phyloP scores from a whole-genome alignment of 2,329 filamentous ascomycete genomes.

The Fusarium nisikadoi region DNA sequence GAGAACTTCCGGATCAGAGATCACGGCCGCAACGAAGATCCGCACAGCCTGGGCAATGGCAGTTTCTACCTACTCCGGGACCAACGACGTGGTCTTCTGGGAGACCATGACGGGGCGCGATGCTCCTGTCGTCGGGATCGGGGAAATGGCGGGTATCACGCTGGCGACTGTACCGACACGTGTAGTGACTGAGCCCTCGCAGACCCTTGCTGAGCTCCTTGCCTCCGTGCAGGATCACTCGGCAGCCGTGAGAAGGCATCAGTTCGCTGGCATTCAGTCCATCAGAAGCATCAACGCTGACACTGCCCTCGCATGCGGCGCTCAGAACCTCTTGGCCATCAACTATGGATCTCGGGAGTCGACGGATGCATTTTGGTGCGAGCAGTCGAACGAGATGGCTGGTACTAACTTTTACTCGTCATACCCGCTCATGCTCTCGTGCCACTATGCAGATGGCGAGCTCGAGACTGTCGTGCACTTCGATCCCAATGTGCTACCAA shows the following conservation, averaged over 20 bases:
- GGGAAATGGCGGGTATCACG: constrained; percentile 32
- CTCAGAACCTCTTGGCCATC: constrained; percentile 39
- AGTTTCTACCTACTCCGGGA: constrained; percentile 28
- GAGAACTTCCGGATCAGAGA: constrained; percentile 8
- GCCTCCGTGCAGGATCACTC: constrained; percentile 19
- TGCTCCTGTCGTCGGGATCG: constrained; percentile 31
- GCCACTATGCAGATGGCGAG: constrained; percentile 22
- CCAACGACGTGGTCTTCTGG: constrained; percentile 38
- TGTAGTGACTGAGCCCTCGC: neutral
- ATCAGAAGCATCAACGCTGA: constrained; percentile 34
- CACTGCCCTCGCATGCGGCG: constrained; percentile 26
- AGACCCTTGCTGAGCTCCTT: constrained; percentile 15
- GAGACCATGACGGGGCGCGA: constrained; percentile 40
- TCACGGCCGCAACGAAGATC: constrained; percentile 32
- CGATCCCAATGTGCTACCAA: constrained; percentile 13
- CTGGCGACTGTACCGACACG: constrained; percentile 37
- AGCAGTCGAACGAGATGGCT: constrained; percentile 37
- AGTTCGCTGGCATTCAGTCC: constrained; percentile 26
- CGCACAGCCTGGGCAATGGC: constrained; percentile 41
- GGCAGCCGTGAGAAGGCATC: constrained; percentile 20
- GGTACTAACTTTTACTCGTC: constrained; percentile 42
- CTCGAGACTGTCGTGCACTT: constrained; percentile 40
- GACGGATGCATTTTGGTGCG: constrained; percentile 26
- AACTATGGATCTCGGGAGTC: constrained; percentile 22
- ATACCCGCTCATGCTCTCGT: constrained; percentile 40